These are phyloP conservation scores for Colletotrichum sp. DNA, from an alignment of 2,329 filamentous ascomycete species.

Conservation along the genomic window DNA sequence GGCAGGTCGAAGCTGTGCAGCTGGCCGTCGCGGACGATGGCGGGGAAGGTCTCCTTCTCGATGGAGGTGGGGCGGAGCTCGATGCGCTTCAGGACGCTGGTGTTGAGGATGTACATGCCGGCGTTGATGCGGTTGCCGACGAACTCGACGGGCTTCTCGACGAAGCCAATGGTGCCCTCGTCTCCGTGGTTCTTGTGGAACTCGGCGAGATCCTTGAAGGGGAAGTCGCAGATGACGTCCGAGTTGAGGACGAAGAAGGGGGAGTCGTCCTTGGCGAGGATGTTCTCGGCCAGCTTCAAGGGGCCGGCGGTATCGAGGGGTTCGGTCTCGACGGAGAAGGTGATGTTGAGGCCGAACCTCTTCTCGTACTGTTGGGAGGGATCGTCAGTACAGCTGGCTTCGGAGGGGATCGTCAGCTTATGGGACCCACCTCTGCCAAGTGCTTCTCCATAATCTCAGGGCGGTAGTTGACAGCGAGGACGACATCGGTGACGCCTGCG, in stretches of 20 bases:
- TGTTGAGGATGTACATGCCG: conserved; percentile 97
- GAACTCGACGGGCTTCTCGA: conserved; percentile 99
- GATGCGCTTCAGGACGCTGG: conserved; percentile 86
- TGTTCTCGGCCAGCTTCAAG: conserved; percentile 91
- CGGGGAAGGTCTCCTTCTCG: conserved; percentile 98
- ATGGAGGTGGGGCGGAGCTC: conserved; percentile 96
- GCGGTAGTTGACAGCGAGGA: conserved; percentile 97
- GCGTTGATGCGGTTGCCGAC: conserved; percentile 99
- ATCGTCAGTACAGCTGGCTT: conserved; percentile 13
- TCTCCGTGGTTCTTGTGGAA: conserved; percentile 95
- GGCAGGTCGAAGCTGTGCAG: conserved; percentile 96
- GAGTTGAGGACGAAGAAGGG: conserved; percentile 99
- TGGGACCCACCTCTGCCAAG: conserved; percentile 76
- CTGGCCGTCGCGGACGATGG: conserved; percentile 87
- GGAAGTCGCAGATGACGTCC: conserved; percentile 97
- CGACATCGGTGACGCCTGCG: conserved; percentile 95
- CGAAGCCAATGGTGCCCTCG: conserved; percentile 97
- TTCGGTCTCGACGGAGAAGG: conserved; percentile 96
- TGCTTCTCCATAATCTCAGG: conserved; percentile 97
- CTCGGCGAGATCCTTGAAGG: conserved; percentile 85
- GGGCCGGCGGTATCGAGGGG: conserved; percentile 94
- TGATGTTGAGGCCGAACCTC: conserved; percentile 92
- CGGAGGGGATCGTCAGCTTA: not conserved
- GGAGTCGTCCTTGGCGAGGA: conserved; percentile 88
- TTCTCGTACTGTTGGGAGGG: conserved; percentile 73